Base-by-base conservation (phyloP, 495 filamentous ascomycete species). In the Penicillium chermesinum region DNA sequence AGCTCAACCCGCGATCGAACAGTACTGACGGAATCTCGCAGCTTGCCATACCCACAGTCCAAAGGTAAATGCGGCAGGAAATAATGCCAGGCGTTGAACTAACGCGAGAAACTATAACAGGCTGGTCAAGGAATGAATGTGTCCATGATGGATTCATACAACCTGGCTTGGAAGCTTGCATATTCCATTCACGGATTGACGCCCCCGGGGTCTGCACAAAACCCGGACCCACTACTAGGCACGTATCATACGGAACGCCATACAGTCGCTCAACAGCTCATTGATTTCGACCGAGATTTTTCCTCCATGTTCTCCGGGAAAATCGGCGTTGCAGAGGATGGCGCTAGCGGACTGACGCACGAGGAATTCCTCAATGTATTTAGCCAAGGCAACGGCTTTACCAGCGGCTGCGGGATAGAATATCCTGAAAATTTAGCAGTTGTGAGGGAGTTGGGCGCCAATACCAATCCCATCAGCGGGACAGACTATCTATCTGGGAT, bases 71-170 rank as follows among this genome's bases (percentile, higher is more conserved):
- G 14, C 38, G 13, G 30, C 8, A 16, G 15, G 3, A 13, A 10
- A 44, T 14, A n/a, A 36, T 37, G 21, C 9, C 2, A 18, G 36
- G 10, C 37, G n/a, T 6, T 22, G 38, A 15, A 9, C 35, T 40
- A 19, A 16, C 21, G 15, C 48, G 53, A 13, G 52, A 30, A 32
- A 37, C 25, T n/a, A 33, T n/a, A 6, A 17, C 16, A 91, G 71
- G 87, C 87, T 18, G 89, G 87, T 6, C 88, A 91, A 71, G 88
- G 89, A 32, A 90, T 93, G 87, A 95, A 95, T 58, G 84, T 88
- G 3, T 86, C 85, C 1, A 88, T 94, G 74, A 80, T 90, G 50
- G 89, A 95, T 59, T 81, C 84, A 2, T 81, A 82, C 54, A 93
- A 94, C 55, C 72, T 95, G 3, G 87, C 82, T 3, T 95, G 89